Evolutionary conservation across 2,329 filamentous ascomycete species (phyloP).

Genomic region (Gyromitra esculenta): DNA sequence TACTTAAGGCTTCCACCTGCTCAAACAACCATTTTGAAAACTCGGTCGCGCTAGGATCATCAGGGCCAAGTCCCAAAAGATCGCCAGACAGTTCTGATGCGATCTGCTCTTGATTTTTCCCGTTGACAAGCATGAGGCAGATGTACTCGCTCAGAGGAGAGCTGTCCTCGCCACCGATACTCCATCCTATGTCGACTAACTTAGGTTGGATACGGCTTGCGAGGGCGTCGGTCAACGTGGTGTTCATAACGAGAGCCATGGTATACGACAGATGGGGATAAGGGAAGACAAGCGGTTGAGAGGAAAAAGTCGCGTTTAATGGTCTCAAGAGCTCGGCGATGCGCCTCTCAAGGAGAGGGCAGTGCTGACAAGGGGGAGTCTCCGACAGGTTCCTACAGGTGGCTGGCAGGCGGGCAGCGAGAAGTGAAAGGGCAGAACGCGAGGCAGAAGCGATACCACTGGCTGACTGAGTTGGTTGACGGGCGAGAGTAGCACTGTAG

Average conservation of each 20-base stretch:
- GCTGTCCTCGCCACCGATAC: constrained; percentile 79
- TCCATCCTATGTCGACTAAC: constrained; percentile 92
- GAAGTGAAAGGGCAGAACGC: constrained; percentile 11
- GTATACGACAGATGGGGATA: constrained; percentile 57
- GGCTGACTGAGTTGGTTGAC: constrained; percentile 26
- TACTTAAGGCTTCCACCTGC: constrained; percentile 68
- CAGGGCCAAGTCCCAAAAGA: constrained; percentile 80
- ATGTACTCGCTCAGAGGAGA: constrained; percentile 94
- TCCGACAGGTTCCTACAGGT: constrained; percentile 23
- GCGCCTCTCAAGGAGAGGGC: constrained; percentile 44
- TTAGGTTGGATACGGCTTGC: constrained; percentile 87
- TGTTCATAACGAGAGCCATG: constrained; percentile 85
- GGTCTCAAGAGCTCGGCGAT: constrained; percentile 24
- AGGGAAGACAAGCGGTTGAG: constrained; percentile 30
- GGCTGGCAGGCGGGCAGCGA: constrained; percentile 14
- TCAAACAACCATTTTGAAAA: constrained; percentile 96
- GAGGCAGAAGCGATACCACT: constrained; percentile 23
- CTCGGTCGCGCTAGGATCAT: constrained; percentile 81
- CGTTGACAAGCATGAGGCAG: constrained; percentile 94
- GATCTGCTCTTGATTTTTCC: constrained; percentile 90
- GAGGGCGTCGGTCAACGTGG: constrained; percentile 84
- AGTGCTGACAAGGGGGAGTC: constrained; percentile 40
- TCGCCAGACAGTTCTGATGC: constrained; percentile 87
- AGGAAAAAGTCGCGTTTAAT: constrained; percentile 41
- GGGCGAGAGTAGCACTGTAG: constrained; percentile 26